These are phyloP conservation scores for Coleophoma cylindrospora DNA, from an alignment of 2,329 filamentous ascomycete species.

Conservation along the genomic window DNA sequence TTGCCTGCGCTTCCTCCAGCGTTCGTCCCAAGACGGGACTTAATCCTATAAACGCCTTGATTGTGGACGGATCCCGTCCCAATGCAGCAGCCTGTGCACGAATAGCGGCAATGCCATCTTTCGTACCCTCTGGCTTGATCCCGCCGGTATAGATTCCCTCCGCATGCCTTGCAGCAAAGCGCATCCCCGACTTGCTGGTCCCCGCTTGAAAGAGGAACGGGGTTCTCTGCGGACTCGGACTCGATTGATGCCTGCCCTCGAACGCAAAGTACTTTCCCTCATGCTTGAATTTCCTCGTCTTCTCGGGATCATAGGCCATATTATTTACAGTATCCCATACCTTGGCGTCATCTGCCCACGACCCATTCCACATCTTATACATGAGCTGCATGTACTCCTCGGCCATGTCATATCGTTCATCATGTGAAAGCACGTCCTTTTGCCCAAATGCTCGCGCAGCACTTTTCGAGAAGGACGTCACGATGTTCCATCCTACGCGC, in stretches of 20 bases:
- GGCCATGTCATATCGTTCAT: conserved; percentile 58
- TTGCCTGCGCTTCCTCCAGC: conserved; percentile 59
- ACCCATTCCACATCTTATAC: conserved; percentile 64
- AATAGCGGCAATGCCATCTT: conserved; percentile 57
- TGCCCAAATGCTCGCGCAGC: conserved; percentile 56
- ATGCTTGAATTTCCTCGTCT: conserved; percentile 62
- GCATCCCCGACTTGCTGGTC: conserved; percentile 59
- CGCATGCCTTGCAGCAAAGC: conserved; percentile 63
- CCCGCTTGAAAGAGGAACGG: conserved; percentile 68
- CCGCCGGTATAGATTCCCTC: conserved; percentile 66
- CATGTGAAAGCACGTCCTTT: conserved; percentile 44
- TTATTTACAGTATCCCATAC: conserved; percentile 50
- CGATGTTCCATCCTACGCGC: conserved; percentile 59
- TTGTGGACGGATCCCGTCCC: conserved; percentile 51
- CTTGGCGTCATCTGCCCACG: conserved; percentile 64
- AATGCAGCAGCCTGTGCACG: conserved; percentile 45
- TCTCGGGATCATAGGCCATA: conserved; percentile 49
- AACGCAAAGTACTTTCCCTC: conserved; percentile 57
- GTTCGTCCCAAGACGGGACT: conserved; percentile 62
- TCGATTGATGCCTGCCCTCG: conserved; percentile 57
- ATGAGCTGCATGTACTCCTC: conserved; percentile 61
- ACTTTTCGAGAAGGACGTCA: conserved; percentile 61
- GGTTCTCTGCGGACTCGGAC: conserved; percentile 63
- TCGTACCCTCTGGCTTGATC: conserved; percentile 54
- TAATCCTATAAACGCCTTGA: conserved; percentile 64